Evolutionary conservation across 805 yeast genomes (phyloP).

Genomic region (Pichia californica): DNA sequence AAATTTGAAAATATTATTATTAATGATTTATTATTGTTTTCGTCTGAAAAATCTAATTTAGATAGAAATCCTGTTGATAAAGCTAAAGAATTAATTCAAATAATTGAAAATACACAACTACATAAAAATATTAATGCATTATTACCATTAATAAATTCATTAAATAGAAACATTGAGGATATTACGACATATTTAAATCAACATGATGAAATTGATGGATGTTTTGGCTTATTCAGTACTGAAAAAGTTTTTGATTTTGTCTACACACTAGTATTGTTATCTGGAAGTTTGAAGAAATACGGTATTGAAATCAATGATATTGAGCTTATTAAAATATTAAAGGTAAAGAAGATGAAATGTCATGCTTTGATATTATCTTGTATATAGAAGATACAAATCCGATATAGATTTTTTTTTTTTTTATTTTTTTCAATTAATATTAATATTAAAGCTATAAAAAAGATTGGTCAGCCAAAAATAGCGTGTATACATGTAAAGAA

Average conservation of each 20-base stretch:
- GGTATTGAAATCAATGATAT: background rate
- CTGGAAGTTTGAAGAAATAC: constrained; percentile 6
- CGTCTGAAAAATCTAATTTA: constrained; percentile 60
- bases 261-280: constrained; percentile 15
- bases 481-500: background rate
- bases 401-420: background rate
- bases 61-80: constrained; percentile 44
- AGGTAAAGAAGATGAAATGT: background rate
- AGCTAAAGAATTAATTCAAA: constrained; percentile 5
- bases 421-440: too few species aligned
- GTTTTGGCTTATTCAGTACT: constrained; percentile 27
- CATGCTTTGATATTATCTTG: constrained; percentile 15
- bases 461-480: too few species aligned
- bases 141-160: background rate
- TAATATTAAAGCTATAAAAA: background rate
- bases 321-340: background rate
- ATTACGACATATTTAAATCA: constrained; percentile 6
- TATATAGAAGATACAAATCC: background rate
- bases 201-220: constrained; percentile 21
- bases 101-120: constrained; percentile 1
- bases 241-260: constrained; percentile 20
- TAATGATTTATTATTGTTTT: constrained; percentile 42
- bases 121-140: background rate
- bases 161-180: constrained; percentile 6
- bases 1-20: constrained; percentile 12